These are phyloP conservation scores for Penicillium lividum DNA, from an alignment of 495 filamentous ascomycete species.

Conservation along the genomic window DNA sequence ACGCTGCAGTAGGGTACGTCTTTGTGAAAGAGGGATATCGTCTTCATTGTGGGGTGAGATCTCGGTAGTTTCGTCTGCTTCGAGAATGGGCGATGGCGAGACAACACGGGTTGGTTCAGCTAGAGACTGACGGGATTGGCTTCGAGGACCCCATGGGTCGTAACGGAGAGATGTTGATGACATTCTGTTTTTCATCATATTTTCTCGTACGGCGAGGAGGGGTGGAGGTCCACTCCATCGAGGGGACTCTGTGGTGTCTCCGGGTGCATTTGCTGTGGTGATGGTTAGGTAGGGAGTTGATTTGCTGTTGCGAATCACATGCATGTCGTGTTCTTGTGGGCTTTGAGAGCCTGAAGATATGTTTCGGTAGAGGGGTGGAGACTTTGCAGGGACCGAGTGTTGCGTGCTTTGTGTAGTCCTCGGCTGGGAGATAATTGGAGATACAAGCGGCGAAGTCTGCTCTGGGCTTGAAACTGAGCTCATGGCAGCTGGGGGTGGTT, in stretches of 20 bases:
- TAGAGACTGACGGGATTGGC: conserved; percentile 32
- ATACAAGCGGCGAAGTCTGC: conserved; percentile 13
- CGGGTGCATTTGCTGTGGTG: conserved; percentile 23
- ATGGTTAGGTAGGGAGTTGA: conserved; percentile 46
- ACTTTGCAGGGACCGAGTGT: conserved; percentile 1
- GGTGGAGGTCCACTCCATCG: conserved; percentile 39
- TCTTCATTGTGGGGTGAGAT: conserved; percentile 44
- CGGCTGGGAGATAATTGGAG: conserved; percentile 11
- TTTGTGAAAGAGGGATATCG: conserved; percentile 73
- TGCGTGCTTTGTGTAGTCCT: conserved; percentile 16
- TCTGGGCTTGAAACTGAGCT: conserved; percentile 21
- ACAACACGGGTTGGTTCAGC: conserved; percentile 19
- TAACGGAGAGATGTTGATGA: conserved; percentile 42
- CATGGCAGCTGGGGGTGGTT: conserved; percentile 38
- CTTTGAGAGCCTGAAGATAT: conserved; percentile 22
- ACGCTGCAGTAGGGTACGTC: conserved; percentile 54
- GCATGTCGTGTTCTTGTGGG: conserved; percentile 9
- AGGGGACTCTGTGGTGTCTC: conserved; percentile 21
- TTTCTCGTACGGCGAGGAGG: conserved; percentile 45
- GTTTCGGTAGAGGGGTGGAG: conserved; percentile 17
- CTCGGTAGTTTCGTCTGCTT: conserved; percentile 30
- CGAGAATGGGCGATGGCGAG: conserved; percentile 23
- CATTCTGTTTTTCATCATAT: conserved; percentile 37
- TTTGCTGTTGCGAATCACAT: conserved; percentile 38
- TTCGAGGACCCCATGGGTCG: conserved; percentile 35